Evolutionary conservation across 148 eudicot species (phyloP), one percentile per base, ranked within the genome.

Genomic region (Vaccinium myrtillus): DNA sequence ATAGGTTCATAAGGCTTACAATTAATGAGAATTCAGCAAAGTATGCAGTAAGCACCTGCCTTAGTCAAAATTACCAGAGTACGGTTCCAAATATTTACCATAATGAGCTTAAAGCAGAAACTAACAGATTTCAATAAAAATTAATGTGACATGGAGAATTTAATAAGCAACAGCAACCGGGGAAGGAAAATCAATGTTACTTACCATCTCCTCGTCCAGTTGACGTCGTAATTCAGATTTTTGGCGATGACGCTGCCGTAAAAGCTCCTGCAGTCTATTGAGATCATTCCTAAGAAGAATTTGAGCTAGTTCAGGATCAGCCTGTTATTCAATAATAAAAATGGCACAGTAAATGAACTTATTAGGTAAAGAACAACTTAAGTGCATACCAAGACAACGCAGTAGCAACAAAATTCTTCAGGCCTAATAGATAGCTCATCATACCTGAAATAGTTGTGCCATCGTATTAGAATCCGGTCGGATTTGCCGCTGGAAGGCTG

Each of bases 301-400:
- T 93, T 95, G 98, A 21, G 98, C 98, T 30, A 97, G 87, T 86
- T 97, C 98, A 73, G 99, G 99, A 90, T 97, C 99, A 81, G 75
- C 88, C 99, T 94, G 90, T 86, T 67, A 89, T 85, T 81, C 56
- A 81, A 87, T 79, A 46, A 75, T 36, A 46, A 77, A 50, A 76
- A 63, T 12, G 21, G 48, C 6, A 80, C n/a, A 10, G 83, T 85
- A 79, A 81, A 25, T 56, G 55, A 77, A 82, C 48, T 27, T 32
- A 76, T 13, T 12, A 77, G 54, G 84, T 18, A 30, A 16, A 19
- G 53, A 82, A 27, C 48, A 82, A 16, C 32, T 16, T 21, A 82
- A 55, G 54, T 49, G 43, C 11, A 48, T 49, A 23, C 30, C 54
- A 70, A 48, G 76, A 50, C n/a, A 36, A 50, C 4, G 48, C 32